A percentile compares a stretch with the other conserved stretches of the same genome.
Conservation (phyloP, 2,329 filamentous ascomycete genomes). For the Fusarium sp. region DNA sequence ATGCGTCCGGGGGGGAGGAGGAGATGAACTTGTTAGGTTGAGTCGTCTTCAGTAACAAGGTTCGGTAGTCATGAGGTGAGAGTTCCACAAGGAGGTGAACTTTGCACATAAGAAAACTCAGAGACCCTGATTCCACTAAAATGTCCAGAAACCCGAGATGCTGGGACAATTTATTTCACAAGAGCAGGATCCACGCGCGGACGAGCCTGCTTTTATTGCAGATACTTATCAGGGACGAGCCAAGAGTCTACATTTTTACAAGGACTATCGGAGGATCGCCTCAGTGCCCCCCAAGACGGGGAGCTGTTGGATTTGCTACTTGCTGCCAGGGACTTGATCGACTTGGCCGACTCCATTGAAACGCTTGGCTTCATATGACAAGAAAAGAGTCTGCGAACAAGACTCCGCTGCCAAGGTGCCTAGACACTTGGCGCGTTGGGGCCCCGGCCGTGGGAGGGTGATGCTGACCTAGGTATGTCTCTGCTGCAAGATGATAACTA, state of each 20-base stretch:
- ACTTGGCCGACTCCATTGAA: conserved; percentile 25
- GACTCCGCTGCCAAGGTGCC: conserved; percentile 35
- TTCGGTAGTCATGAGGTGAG: not conserved
- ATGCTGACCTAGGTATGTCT: conserved; percentile 11
- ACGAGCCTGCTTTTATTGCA: conserved; percentile 27
- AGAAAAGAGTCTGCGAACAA: conserved; percentile 9
- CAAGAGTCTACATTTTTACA: not conserved
- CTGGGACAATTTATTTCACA: not conserved
- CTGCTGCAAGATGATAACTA: not conserved
- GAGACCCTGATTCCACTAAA: not conserved
- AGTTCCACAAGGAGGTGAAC: not conserved
- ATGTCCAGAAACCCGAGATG: not conserved
- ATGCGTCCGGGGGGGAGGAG: not conserved
- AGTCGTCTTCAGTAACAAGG: not conserved
- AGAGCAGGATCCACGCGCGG: not conserved
- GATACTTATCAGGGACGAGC: not conserved
- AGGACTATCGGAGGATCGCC: not conserved
- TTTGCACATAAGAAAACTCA: not conserved
- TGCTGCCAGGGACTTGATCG: conserved; percentile 24
- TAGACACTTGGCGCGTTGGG: conserved; percentile 29
- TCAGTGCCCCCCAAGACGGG: not conserved
- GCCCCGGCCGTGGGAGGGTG: not conserved
- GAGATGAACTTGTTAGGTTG: not conserved
- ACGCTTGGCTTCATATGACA: conserved; percentile 13
- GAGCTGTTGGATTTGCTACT: not conserved